These are phyloP conservation scores for Nicotiana attenuata DNA, from an alignment of 257 asterid species.

Conservation along the genomic window DNA sequence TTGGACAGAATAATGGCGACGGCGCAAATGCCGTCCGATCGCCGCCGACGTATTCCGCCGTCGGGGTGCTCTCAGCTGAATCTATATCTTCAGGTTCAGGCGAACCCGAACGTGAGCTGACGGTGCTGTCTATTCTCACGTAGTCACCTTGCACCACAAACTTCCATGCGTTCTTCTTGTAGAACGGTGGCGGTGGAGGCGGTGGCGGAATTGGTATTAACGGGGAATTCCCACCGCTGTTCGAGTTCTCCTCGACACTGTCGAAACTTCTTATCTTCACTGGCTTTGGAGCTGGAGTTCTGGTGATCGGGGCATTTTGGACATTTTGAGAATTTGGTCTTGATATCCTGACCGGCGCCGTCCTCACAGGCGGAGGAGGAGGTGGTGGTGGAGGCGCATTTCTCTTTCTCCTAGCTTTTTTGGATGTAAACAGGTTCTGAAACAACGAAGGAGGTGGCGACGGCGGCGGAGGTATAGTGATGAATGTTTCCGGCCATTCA, in stretches of 20 bases:
- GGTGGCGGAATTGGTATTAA: constrained; percentile 50
- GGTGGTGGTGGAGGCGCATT: constrained; percentile 36
- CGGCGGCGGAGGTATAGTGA: constrained; percentile 40
- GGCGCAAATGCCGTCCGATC: constrained; percentile 34
- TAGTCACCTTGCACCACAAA: constrained; percentile 83
- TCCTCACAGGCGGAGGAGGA: constrained; percentile 15
- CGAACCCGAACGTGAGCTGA: constrained; percentile 67
- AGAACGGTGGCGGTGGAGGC: constrained; percentile 70
- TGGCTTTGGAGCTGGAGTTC: constrained; percentile 19
- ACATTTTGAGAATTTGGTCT: neutral
- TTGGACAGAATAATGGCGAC: constrained; percentile 62
- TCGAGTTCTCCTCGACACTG: constrained; percentile 36
- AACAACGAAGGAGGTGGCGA: constrained; percentile 59
- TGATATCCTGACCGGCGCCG: neutral
- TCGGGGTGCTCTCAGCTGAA: constrained; percentile 50
- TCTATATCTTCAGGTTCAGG: constrained; percentile 63
- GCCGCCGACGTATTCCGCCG: constrained; percentile 26
- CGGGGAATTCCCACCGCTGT: constrained; percentile 68
- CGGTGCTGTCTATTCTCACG: constrained; percentile 58
- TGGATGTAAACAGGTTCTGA: constrained; percentile 52
- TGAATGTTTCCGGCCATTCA: constrained; percentile 32
- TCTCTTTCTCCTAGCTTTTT: constrained; percentile 52
- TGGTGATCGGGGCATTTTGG: neutral
- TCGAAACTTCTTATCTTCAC: constrained; percentile 26
- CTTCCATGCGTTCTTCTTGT: constrained; percentile 60